Evolutionary conservation across 2,329 filamentous ascomycete genomes (phyloP).

Genomic region (Paradendryphiella salina): DNA sequence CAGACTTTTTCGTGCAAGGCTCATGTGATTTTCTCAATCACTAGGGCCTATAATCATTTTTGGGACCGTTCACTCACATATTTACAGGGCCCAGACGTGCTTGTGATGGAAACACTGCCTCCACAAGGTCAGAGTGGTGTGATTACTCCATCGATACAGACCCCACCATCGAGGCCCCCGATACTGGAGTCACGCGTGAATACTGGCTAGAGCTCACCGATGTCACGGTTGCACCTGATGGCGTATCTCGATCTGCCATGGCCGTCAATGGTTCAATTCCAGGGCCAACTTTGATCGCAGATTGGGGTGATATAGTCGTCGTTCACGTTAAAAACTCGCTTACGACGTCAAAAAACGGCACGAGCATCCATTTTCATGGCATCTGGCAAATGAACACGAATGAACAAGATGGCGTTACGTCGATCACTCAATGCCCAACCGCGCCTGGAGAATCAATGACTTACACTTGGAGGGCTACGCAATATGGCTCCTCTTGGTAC

Average conservation of each 20-base stretch:
- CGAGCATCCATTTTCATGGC: conserved; percentile 41
- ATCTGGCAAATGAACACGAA: conserved; percentile 40
- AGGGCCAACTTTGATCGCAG: conserved; percentile 50
- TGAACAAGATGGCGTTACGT: conserved; percentile 36
- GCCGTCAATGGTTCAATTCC: conserved; percentile 51
- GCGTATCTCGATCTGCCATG: conserved; percentile 50
- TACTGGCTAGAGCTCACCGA: conserved; percentile 52
- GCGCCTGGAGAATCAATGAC: conserved; percentile 30
- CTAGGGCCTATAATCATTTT: no score
- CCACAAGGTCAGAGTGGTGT: conserved; percentile 44
- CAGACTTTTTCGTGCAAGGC: no score
- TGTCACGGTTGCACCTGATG: conserved; percentile 56
- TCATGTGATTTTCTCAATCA: no score
- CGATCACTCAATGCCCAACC: conserved; percentile 42
- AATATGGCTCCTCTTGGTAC: conserved; percentile 51
- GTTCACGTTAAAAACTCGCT: conserved; percentile 45
- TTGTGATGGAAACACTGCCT: no score
- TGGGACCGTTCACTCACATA: no score
- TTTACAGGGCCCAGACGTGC: no score
- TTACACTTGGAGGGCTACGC: conserved; percentile 44
- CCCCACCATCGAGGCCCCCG: conserved; percentile 44
- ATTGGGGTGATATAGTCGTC: conserved; percentile 47
- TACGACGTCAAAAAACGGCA: conserved; percentile 34
- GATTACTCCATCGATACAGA: conserved; percentile 49
- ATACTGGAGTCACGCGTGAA: conserved; percentile 59